These are phyloP conservation scores for Juglanconis sp. DNA, from an alignment of 2,329 filamentous ascomycete genomes.

Conservation along the genomic window DNA sequence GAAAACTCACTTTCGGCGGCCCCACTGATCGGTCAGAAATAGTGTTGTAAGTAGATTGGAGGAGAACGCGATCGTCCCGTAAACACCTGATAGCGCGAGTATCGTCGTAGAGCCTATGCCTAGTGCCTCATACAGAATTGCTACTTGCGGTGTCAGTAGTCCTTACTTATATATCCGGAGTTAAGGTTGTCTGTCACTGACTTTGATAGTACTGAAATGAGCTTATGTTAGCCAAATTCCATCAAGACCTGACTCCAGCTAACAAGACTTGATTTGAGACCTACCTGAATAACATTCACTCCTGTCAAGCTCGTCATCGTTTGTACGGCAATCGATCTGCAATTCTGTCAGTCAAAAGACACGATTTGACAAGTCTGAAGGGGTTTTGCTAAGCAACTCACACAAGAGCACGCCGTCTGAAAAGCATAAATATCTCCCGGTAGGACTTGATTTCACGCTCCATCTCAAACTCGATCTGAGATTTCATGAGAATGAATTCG, in stretches of 20 bases:
- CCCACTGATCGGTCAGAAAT: slow-evolving; percentile 56
- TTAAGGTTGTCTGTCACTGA: slow-evolving; percentile 8
- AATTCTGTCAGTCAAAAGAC: not conserved
- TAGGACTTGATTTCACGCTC: slow-evolving; percentile 51
- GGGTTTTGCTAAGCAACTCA: slow-evolving; percentile 25
- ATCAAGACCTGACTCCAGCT: not conserved
- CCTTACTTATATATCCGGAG: too few relatives aligned
- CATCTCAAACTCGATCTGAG: slow-evolving; percentile 56
- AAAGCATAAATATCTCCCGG: slow-evolving; percentile 49
- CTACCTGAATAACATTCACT: slow-evolving; percentile 50
- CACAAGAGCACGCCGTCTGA: slow-evolving; percentile 49
- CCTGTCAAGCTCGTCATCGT: slow-evolving; percentile 56
- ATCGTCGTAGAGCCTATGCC: slow-evolving; percentile 48
- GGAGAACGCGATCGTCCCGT: slow-evolving; percentile 50
- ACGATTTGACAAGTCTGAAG: not conserved
- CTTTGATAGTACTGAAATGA: slow-evolving; percentile 16
- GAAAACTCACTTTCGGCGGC: slow-evolving; percentile 45
- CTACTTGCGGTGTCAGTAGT: slow-evolving; percentile 24
- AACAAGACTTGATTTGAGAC: not conserved
- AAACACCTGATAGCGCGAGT: slow-evolving; percentile 51
- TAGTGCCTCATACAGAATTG: slow-evolving; percentile 52
- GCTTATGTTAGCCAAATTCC: slow-evolving; percentile 28
- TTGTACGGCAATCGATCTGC: slow-evolving; percentile 48
- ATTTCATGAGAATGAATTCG: slow-evolving; percentile 53
- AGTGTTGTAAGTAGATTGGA: slow-evolving; percentile 49